Conservation (phyloP, 352 stramenopile species). For the Pythium diclinum region DNA sequence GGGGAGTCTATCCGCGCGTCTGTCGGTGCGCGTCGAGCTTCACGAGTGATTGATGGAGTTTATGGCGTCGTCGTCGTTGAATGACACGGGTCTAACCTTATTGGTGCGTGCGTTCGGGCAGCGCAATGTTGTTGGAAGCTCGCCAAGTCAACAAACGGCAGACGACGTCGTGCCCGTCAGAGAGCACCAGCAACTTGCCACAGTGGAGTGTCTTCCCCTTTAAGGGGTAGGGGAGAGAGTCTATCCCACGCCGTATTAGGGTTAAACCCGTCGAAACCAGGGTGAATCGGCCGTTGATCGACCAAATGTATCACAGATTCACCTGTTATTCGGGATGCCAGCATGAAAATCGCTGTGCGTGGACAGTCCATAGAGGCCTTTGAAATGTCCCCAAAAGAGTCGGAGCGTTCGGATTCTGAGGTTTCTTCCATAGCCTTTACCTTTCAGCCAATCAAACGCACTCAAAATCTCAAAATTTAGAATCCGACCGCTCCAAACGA, state of each 20-base stretch:
- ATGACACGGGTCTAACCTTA: not conserved
- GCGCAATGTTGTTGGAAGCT: constrained; percentile 12
- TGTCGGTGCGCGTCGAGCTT: not conserved
- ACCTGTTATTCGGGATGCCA: not conserved
- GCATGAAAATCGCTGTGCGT: not conserved
- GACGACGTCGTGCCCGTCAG: constrained; percentile 14
- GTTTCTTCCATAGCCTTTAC: constrained; percentile 1
- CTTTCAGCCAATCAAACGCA: constrained; percentile 21
- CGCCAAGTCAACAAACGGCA: constrained; percentile 2
- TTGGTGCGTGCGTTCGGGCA: not conserved
- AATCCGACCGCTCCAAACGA: not conserved
- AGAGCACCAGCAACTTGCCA: constrained; percentile 15
- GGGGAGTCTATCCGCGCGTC: constrained; percentile 2
- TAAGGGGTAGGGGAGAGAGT: constrained; percentile 15
- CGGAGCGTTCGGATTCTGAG: constrained; percentile 7
- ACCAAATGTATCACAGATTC: not conserved
- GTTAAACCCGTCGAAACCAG: not conserved
- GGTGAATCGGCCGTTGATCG: not conserved
- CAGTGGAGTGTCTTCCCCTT: constrained; percentile 11
- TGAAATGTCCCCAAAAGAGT: constrained; percentile 18
- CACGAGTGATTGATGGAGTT: constrained; percentile 2
- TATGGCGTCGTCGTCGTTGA: constrained; percentile 1
- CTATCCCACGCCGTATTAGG: constrained; percentile 11
- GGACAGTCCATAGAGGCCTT: constrained; percentile 12
- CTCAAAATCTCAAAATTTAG: constrained; percentile 13